Conservation (phyloP, 1,284 basidiomycete species). For the Stygiomarasmius scandens region DNA sequence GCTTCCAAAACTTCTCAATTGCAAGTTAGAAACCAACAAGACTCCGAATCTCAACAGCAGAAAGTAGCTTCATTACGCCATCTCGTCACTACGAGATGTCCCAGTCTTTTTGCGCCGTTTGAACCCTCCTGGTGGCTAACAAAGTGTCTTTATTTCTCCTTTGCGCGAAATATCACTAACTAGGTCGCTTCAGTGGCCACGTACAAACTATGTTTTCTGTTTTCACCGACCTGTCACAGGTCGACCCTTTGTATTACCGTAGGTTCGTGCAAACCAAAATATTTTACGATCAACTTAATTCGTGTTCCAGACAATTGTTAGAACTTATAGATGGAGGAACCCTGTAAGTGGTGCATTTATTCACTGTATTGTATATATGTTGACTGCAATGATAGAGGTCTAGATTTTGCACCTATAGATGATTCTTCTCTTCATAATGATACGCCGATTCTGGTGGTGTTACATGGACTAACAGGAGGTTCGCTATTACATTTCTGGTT, state of each 20-base stretch:
- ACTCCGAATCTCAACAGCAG: constrained; percentile 16
- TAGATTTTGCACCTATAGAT: constrained; percentile 72
- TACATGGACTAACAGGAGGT: constrained; percentile 91
- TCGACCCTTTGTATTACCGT: constrained; percentile 72
- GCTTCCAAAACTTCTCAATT: constrained; percentile 40
- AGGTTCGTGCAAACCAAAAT: constrained; percentile 59
- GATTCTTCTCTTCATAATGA: constrained; percentile 56
- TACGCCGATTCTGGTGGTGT: constrained; percentile 81
- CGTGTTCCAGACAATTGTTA: constrained; percentile 39
- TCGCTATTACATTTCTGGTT: constrained; percentile 16
- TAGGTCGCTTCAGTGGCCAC: constrained; percentile 68
- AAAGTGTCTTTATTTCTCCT: too few relatives aligned
- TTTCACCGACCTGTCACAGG: constrained; percentile 71
- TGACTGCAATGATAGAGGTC: constrained; percentile 49
- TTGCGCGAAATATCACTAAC: too few relatives aligned
- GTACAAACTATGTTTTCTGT: constrained; percentile 74
- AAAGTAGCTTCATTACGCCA: constrained; percentile 46
- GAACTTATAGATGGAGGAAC: constrained; percentile 49
- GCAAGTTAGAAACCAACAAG: constrained; percentile 36
- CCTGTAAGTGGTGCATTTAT: constrained; percentile 34
- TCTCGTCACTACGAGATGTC: constrained; percentile 61
- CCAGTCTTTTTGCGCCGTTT: constrained; percentile 57
- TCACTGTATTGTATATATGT: background rate
- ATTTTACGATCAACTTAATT: too few relatives aligned
- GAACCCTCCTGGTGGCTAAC: constrained; percentile 71